Base-by-base conservation (phyloP, 176 grass and related monocot species). In the Triticum urartu region DNA sequence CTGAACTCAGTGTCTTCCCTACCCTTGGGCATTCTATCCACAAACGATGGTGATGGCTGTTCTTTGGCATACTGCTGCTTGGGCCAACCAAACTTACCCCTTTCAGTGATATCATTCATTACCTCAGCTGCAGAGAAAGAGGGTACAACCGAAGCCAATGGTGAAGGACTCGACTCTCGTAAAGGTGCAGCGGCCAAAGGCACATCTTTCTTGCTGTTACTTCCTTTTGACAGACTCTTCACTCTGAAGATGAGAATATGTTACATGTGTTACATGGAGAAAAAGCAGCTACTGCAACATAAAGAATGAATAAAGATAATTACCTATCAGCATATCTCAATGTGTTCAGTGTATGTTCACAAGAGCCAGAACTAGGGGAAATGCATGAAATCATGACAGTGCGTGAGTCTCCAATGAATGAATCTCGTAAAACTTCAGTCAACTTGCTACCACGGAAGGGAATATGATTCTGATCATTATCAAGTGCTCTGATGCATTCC, bases 311-410 rank as follows among this genome's bases (percentile, higher is more conserved):
- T 72, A 36, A 73, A 82, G 52, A n/a, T 11, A 89, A 68, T 82
- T 54, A 96, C 97, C 97, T 99, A 78, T 99, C 97, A 87, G 97
- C 97, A 87, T 99, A 99, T 96, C 97, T 89, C 76, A 99, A 54
- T 42, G 97, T 99, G 86, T 99, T 99, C 78, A 99, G 89, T 35
- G 97, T 99, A 85, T 99, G 94, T 85, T 99, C 97, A 58, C 97
- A 99, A 77, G 97, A 99, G 18, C 97, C 97, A 72, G 97, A 97
- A 85, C 92, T 99, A 68, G 97, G 97, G 36, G 97, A 99, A 87
- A 99, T 94, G 78, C 97, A 99, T 78, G 97, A 97, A 81, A 97
- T 99, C 97, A 99, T 97, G n/a, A 99, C 97, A 83, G 97, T 99
- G 65, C 92, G 88, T 13, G 97, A 99, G 32, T 99, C 87, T 50